Evolutionary conservation across 2,329 filamentous ascomycete genomes (phyloP), one percentile per base, ranked within the genome.

Genomic region (Xylogone sp.): DNA sequence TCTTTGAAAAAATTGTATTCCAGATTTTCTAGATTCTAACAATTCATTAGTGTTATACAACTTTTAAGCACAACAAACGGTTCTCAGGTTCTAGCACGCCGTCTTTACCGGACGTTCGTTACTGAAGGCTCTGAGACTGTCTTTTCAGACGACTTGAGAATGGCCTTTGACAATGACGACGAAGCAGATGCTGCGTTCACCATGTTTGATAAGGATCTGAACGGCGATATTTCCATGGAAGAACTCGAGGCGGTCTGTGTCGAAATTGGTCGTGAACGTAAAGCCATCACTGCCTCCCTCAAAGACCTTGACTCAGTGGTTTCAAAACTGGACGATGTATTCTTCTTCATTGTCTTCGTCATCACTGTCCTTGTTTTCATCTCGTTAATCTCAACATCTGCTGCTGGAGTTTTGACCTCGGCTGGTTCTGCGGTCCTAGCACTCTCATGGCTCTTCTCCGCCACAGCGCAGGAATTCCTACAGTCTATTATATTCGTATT

Each of bases 301-400:
- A 97, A 97, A 70, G 93, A 97, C 71, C 75, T 97, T 12, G 93
- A 97, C 69, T 95, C 90, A 0, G 93, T 97, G 16, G 91, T 97
- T 45, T 81, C 85, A 57, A 96, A 95, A 69, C 82, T 97, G 2
- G 90, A 96, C 68, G 81, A 88, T 59, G 88, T 97, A 9, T 90
- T 97, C 64, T 78, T 95, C 66, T 90, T 96, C 71, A 83, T 97
- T 63, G 90, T 96, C 39, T 61, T 86, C 50, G 74, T 96, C 61
- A 87, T 97, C 58, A 82, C 88, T 3, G 71, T 96, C 52, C 81
- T 97, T 48, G 88, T 97, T 49, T 90, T 97, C 66, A 79, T 97
- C 64, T 91, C 90, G 2, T 80, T 97, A 51, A 87, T 97, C 53
- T 97, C 92, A 0, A 86, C 88, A 1, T 96, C 90, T 0, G 90